Base-by-base conservation (phyloP, 345 rosid species). In the Trapa bicornis region DNA sequence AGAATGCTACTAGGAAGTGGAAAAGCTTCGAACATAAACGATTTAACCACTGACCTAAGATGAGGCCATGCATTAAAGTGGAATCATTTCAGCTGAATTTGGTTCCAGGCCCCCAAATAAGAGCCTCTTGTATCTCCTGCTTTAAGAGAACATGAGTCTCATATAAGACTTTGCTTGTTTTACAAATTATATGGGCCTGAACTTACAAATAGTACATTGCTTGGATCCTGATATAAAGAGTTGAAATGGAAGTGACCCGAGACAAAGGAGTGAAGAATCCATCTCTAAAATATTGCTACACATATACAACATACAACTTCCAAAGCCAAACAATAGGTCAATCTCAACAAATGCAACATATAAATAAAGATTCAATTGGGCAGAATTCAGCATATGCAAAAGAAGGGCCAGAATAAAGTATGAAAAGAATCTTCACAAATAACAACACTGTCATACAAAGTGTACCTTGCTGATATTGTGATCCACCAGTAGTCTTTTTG, bases 61-160 rank as follows among this genome's bases (percentile, higher is more conserved):
- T 88, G 97, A 88, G 89, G 97, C 96, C 98, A 93, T 85, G 89
- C 81, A 85, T 81, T 83, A 81, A 86, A 86, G 92, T 88, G 94
- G 92, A 82, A 84, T 88, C 97, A 93, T 90, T 90, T 90, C 91
- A 88, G 86, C 96, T 80, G 96, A 83, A 80, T 76, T 85, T 85
- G 89, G 91, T 87, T 87, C 88, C 93, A 86, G 96, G 92, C 87
- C 86, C 87, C 85, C 87, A 86, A 83, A 85, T 81, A 91, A 92
- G 98, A 92, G 97, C 97, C 96, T 79, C 94, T 85, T 72, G 88
- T 79, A 43, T 74, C 83, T 84, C 98, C 97, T 93, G 97, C 91
- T 93, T 93, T 94, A 85, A 91, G 91, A 90, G 86, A 85, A 93
- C 86, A 93, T 81, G 93, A 93, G 92, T 83, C 78, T 82, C 81